A percentile compares a stretch with the other conserved stretches of the same genome.
These are phyloP conservation scores for Ormosia semicastrata DNA, from an alignment of 306 rosid genomes.

Conservation along the genomic window DNA sequence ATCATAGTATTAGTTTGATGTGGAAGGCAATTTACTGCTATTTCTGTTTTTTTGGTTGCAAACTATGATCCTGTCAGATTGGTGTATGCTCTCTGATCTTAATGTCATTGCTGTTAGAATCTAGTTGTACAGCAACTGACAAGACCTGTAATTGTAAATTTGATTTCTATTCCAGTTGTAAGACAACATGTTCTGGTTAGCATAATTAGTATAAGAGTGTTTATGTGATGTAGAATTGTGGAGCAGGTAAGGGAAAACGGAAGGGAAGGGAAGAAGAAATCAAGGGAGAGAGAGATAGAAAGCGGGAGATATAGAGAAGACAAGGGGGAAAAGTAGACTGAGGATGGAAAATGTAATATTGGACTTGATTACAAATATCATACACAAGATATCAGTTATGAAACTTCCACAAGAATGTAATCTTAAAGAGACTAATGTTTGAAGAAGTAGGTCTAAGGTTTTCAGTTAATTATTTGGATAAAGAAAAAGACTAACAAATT, in stretches of 20 bases:
- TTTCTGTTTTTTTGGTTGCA: background rate
- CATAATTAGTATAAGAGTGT: background rate
- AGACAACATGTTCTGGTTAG: background rate
- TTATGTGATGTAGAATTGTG: background rate
- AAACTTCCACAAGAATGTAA: background rate
- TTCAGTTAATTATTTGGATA: background rate
- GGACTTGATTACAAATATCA: background rate
- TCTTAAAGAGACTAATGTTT: background rate
- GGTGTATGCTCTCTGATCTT: conserved; percentile 6
- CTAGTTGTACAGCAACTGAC: background rate
- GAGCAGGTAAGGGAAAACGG: background rate
- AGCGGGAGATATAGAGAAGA: background rate
- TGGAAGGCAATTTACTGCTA: background rate
- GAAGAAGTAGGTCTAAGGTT: background rate
- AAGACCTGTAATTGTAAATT: background rate
- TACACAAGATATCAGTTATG: background rate
- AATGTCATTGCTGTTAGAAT: background rate
- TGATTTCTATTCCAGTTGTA: background rate
- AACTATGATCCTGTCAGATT: background rate
- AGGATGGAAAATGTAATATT: no score
- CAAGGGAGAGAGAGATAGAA: background rate
- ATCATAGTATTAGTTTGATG: background rate
- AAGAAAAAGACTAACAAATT: background rate
- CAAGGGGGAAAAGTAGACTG: no score
- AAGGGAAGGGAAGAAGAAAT: background rate